A percentile compares a stretch with the other conserved stretches of the same genome.
These are phyloP conservation scores for Euphorbia pulcherrima DNA, from an alignment of 345 rosid genomes.

Conservation along the genomic window DNA sequence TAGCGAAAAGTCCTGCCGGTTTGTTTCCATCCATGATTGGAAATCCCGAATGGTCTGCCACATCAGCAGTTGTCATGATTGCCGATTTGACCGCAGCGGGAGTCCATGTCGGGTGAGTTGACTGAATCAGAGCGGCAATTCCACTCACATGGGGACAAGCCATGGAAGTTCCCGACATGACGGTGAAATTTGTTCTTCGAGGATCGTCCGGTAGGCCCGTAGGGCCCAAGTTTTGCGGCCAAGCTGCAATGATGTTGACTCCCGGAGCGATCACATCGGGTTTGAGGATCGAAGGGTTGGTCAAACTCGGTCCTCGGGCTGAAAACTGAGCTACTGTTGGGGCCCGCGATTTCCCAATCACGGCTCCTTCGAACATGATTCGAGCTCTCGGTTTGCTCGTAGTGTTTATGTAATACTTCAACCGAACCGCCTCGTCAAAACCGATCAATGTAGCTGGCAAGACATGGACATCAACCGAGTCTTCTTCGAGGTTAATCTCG, in stretches of 20 bases:
- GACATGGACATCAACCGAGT: constrained; percentile 81
- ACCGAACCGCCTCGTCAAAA: constrained; percentile 44
- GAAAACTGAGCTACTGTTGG: constrained; percentile 87
- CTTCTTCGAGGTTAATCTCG: constrained; percentile 70
- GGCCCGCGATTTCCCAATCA: constrained; percentile 62
- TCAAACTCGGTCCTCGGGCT: constrained; percentile 82
- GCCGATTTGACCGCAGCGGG: constrained; percentile 90
- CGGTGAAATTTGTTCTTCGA: constrained; percentile 83
- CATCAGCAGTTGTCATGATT: constrained; percentile 80
- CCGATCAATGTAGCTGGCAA: constrained; percentile 74
- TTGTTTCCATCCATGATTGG: constrained; percentile 67
- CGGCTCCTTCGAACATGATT: constrained; percentile 63
- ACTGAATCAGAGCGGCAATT: constrained; percentile 61
- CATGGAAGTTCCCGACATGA: constrained; percentile 98
- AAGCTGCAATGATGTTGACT: constrained; percentile 93
- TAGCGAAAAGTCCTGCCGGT: constrained; percentile 55
- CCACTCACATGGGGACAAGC: constrained; percentile 95
- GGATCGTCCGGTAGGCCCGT: constrained; percentile 69
- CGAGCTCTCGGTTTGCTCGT: constrained; percentile 59
- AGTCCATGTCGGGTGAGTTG: constrained; percentile 72
- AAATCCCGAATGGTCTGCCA: constrained; percentile 56
- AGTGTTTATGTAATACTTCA: constrained; percentile 68
- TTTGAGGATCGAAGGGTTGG: constrained; percentile 66
- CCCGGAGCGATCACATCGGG: constrained; percentile 93
- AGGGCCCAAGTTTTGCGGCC: constrained; percentile 95